Evolutionary conservation across 345 rosid genomes (phyloP), one percentile per base, ranked within the genome.

Genomic region (Aquilaria sinensis): DNA sequence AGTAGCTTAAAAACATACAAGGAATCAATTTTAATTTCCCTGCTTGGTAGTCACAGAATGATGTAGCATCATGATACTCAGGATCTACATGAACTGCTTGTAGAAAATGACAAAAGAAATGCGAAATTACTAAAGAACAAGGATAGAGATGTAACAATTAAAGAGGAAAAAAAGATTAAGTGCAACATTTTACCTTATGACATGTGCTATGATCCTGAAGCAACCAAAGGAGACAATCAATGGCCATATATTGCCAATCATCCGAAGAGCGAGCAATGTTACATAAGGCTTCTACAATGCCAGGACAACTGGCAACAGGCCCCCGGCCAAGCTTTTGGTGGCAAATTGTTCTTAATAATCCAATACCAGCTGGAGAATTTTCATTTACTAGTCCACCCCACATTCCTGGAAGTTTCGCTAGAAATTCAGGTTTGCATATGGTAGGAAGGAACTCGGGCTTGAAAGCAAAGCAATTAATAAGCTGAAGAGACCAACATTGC

Each of bases 311-410:
- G 64, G 97, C 85, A 56, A 89, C 96, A 51, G 97, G 90, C 66
- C 84, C 96, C 66, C 99, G 83, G 3, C 99, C 99, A 58, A 85
- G 80, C 70, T 95, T 95, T 68, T 95, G 96, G 70, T 91, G 96
- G 78, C 99, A 95, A 53, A 95, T 85, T 37, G 99, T 95, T 73
- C 97, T 84, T 50, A 95, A 73, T 54, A 95, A 70, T 73, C 97
- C 99, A 62, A 95, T 95, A 65, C 99, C 99, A 70, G 97, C 99
- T 0, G 99, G 99, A 0, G 99, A 95, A 66, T 95, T 95, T 74
- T 95, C 99, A 63, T 91, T 95, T 14, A 91, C 97, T 56, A 95
- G 96, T 58, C 97, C 99, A n/a, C 97, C 99, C 97, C 99, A 95
- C 97, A 95, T 89, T 65, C 90, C 96, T 0, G 99, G 96, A 60